A percentile compares a stretch with the other conserved stretches of the same genome.
phyloP scores from a whole-genome alignment of 192 early-diverging fungal species.

The Phycomyces blakesleeanus region DNA sequence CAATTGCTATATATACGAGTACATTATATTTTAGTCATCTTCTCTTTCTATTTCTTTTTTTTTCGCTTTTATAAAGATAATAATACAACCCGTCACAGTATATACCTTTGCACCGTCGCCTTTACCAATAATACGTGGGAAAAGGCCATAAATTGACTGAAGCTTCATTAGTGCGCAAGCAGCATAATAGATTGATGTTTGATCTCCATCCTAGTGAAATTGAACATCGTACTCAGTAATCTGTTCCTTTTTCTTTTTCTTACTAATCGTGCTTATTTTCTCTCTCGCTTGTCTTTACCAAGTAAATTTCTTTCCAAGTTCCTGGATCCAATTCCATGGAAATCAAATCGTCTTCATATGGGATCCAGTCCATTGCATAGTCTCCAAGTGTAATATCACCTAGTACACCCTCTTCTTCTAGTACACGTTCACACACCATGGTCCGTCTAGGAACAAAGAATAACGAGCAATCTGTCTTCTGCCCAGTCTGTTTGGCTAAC shows the following conservation, averaged over 20 bases:
- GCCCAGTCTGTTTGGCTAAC: conserved; percentile 2
- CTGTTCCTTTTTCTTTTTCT: not conserved
- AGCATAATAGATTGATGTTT: conserved; percentile 64
- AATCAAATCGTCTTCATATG: conserved; percentile 86
- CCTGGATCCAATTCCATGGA: conserved; percentile 79
- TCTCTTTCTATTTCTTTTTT: too few species aligned
- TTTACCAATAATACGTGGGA: conserved; percentile 89
- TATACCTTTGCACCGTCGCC: conserved; percentile 75
- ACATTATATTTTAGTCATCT: conserved; percentile 1
- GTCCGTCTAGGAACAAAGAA: conserved; percentile 90
- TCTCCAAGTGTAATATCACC: conserved; percentile 84
- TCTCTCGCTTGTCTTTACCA: too few species aligned
- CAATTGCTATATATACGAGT: conserved; percentile 36
- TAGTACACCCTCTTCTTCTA: conserved; percentile 90
- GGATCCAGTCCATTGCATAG: conserved; percentile 86
- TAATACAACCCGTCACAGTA: not conserved
- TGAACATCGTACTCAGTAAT: too few species aligned
- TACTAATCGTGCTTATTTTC: too few species aligned
- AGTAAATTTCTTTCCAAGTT: conserved; percentile 80
- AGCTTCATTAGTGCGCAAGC: conserved; percentile 86
- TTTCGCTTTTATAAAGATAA: not conserved
- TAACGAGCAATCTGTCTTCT: conserved; percentile 55
- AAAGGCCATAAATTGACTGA: conserved; percentile 82
- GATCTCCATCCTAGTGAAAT: conserved; percentile 65
- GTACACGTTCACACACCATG: conserved; percentile 85